A percentile compares a stretch with the other conserved stretches of the same genome.
These are phyloP conservation scores for Blakeslea trispora DNA, from an alignment of 371 early-diverging fungal genomes.

Conservation along the genomic window DNA sequence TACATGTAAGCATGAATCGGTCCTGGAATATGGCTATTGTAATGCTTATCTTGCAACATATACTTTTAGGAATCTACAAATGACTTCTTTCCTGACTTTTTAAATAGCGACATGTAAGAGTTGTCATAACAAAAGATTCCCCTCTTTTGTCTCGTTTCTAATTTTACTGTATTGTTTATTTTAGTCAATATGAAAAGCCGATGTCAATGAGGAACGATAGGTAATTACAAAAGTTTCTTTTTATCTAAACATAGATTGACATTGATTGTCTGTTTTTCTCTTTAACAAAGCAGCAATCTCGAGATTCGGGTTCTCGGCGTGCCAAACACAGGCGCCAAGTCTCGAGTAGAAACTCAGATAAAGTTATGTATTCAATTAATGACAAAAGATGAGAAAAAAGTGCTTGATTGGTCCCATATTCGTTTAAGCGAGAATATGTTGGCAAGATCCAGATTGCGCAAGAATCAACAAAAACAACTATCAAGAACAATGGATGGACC, in stretches of 20 bases:
- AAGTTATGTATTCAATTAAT: conserved; percentile 82
- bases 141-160: neutral
- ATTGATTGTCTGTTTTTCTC: neutral
- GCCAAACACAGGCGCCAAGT: conserved; percentile 78
- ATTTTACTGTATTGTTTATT: neutral
- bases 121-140: neutral
- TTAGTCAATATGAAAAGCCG: neutral
- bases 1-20: neutral
- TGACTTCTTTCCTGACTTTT: neutral
- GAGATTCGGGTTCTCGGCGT: conserved; percentile 68
- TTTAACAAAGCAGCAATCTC: neutral
- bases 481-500: conserved; percentile 5
- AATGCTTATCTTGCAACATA: neutral
- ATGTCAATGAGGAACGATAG: neutral
- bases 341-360: conserved; percentile 91
- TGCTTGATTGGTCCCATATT: conserved; percentile 77
- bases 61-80: neutral
- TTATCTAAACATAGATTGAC: neutral
- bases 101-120: neutral
- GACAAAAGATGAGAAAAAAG: conserved; percentile 66
- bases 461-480: conserved; percentile 14
- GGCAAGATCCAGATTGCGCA: conserved; percentile 45
- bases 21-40: neutral
- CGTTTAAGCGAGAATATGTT: conserved; percentile 77
- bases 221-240: neutral